These are phyloP conservation scores for Urostyla sp. DNA, from an alignment of 73 alveolate species.

Conservation along the genomic window DNA sequence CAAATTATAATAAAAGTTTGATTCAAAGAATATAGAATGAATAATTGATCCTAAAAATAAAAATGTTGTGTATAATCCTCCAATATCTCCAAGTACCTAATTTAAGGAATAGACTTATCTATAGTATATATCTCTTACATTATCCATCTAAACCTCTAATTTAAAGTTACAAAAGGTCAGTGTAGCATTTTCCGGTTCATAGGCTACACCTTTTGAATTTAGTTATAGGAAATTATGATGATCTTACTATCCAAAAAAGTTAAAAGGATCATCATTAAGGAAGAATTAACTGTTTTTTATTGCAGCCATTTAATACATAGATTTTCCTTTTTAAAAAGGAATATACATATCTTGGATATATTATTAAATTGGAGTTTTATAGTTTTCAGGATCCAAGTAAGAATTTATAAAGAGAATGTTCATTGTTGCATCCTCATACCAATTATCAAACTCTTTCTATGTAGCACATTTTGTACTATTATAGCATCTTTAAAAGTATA, in stretches of 20 bases:
- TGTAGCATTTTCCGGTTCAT: too few species aligned
- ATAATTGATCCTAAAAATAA: constrained; percentile 21
- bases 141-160: too few species aligned
- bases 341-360: constrained; percentile 19
- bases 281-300: not conserved
- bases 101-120: constrained; percentile 16
- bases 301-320: not conserved
- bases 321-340: not conserved
- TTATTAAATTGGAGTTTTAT: constrained; percentile 9
- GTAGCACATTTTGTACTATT: constrained; percentile 5
- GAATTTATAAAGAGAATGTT: constrained; percentile 22
- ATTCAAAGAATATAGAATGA: constrained; percentile 5
- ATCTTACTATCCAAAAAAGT: not conserved
- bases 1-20: constrained; percentile 14
- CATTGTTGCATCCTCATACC: constrained; percentile 1
- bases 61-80: constrained; percentile 33
- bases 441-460: constrained; percentile 6
- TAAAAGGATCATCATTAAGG: not conserved
- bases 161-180: too few species aligned
- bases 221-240: not conserved
- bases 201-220: too few species aligned
- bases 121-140: constrained; percentile 14
- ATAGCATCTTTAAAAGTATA: constrained; percentile 6
- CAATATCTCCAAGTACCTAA: constrained; percentile 32
- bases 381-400: constrained; percentile 5